Base-by-base conservation (phyloP, 257 asterid genomes). In the Eustoma russellianum region DNA sequence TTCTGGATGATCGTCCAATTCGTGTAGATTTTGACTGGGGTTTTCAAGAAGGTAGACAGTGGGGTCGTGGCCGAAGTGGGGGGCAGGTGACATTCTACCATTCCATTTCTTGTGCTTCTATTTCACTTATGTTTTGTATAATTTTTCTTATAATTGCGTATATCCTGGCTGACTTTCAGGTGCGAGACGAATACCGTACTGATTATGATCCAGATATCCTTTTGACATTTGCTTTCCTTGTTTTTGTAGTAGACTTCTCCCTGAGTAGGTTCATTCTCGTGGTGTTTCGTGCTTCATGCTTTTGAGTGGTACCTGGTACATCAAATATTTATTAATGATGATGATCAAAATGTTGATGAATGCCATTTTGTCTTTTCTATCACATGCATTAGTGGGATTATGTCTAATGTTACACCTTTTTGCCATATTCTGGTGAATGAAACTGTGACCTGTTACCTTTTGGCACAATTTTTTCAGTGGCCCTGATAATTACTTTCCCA, bases 131-230 rank as follows among this genome's bases (percentile, higher is more conserved):
- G 56, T 16, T 33, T n/a, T 57, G 10, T 52, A 18, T 41, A 50
- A 7, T 17, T 41, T n/a, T 62, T 24, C 41, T 46, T 60, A 17
- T 47, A 18, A 19, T 5, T 56, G 30, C 11, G 6, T 35, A 46
- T 61, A n/a, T 17, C 62, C 63, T 65, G 52, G 63, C 70, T 55
- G 16, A 70, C 61, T 64, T 53, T 68, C 86, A 88, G 98, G 97
- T 92, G 34, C 90, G 99, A 17, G 99, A 92, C 73, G 99, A 92
- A 73, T 92, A 92, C 69, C 99, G 97, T 56, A 92, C 97, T 1
- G 99, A 92, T 70, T 92, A 92, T 62, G 99, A 92, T 65, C 97
- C 99, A 83, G 99, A 92, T 92, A 88, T 92, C 99, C 99, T 86
- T 85, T 44, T 40, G 33, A 19, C 41, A 7, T 28, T 50, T 34